phyloP scores from a whole-genome alignment of 192 early-diverging fungal genomes.

The Chytriomyces confervae region DNA sequence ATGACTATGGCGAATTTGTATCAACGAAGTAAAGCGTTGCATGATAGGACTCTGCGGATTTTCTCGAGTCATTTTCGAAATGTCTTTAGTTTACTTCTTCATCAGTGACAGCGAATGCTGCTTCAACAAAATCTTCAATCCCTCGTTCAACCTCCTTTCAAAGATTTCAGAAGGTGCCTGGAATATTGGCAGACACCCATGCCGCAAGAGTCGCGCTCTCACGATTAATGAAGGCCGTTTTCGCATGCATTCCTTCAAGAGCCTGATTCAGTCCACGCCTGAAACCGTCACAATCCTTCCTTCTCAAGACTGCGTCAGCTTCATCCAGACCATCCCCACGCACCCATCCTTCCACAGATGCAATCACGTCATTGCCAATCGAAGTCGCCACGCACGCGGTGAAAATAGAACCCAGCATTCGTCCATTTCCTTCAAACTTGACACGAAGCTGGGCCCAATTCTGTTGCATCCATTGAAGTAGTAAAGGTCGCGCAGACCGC shows the following conservation, averaged over 20 bases:
- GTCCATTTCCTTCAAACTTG: slow-evolving; percentile 10
- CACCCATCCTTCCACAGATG: slow-evolving; percentile 18
- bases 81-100: no score
- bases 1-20: neutral
- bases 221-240: neutral
- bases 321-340: slow-evolving; percentile 25
- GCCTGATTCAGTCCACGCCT: neutral
- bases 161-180: no score
- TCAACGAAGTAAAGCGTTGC: no score
- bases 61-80: no score
- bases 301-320: neutral
- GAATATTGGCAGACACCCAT: neutral
- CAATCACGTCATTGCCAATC: slow-evolving; percentile 23
- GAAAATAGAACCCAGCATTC: slow-evolving; percentile 8
- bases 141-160: no score
- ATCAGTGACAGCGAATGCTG: no score
- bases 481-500: neutral
- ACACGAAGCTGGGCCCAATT: slow-evolving; percentile 22
- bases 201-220: slow-evolving; percentile 12
- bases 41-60: no score
- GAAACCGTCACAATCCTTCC: slow-evolving; percentile 26
- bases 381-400: neutral
- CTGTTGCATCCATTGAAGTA: slow-evolving; percentile 21
- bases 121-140: no score
- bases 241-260: neutral